These are phyloP conservation scores for Otatea glauca DNA, from an alignment of 176 grass and related monocot genomes.

Conservation along the genomic window DNA sequence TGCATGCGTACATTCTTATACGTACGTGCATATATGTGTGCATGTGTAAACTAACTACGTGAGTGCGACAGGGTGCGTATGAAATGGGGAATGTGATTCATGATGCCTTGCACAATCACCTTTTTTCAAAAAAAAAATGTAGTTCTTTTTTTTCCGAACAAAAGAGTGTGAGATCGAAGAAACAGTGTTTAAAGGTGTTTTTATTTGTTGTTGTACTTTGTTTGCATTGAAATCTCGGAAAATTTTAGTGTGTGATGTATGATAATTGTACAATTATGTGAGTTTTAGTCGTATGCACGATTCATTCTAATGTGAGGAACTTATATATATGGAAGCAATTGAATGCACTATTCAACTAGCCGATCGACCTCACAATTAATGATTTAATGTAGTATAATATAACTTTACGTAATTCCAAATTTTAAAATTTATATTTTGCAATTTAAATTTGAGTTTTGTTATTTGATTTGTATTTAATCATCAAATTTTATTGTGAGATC, in stretches of 20 bases:
- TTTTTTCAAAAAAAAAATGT: background rate
- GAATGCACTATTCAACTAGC: too few relatives aligned
- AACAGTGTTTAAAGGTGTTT: background rate
- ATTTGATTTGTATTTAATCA: too few relatives aligned
- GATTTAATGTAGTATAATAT: too few relatives aligned
- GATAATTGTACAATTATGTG: background rate
- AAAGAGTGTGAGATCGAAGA: background rate
- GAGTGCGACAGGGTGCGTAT: constrained; percentile 7
- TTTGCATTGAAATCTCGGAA: background rate
- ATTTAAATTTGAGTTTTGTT: too few relatives aligned
- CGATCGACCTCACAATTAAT: too few relatives aligned
- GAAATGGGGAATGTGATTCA: background rate
- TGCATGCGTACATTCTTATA: background rate
- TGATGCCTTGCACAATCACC: constrained; percentile 23
- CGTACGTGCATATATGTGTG: background rate
- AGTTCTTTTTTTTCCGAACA: background rate
- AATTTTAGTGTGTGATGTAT: background rate
- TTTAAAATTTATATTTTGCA: too few relatives aligned
- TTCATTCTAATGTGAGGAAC: too few relatives aligned
- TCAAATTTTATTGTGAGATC: too few relatives aligned
- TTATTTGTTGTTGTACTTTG: background rate
- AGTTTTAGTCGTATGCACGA: background rate
- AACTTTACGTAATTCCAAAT: too few relatives aligned
- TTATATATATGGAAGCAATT: background rate
- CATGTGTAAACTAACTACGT: constrained; percentile 1